Base-by-base conservation (phyloP, 768 basidiomycete genomes). In the Cyathus striatus region DNA sequence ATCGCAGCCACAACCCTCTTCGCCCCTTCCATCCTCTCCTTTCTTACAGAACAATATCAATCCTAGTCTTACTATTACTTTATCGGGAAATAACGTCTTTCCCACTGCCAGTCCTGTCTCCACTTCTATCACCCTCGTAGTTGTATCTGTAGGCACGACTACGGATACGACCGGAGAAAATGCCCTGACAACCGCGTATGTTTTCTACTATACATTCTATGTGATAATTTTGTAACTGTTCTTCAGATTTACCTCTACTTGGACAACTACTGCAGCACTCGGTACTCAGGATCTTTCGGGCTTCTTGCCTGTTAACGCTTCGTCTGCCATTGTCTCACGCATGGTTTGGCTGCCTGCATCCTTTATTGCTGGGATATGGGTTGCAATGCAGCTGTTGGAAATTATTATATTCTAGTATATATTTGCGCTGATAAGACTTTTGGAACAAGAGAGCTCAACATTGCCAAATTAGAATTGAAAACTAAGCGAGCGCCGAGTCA, bases 1-100 rank as follows among this genome's bases (percentile, higher is more conserved):
- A 53, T 47, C 23, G n/a, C 60, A 60, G 47, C 68, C 66, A 6
- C 72, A 74, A 44, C 42, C 53, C 10, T 59, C 55, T 6, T 60
- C 52, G 23, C 61, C 66, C n/a, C 59, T 61, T 3, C 43, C 55
- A 9, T 43, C 52, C 25, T 60, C 65, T 26, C 61, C 64, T 6
- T 66, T 62, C 52, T 40, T 56, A n/a, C 55, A 56, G 10, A 32
- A 10, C 7, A 25, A 17, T 16, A 13, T 38, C 13, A 36, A 23
- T 16, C 21, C 23, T 4, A 24, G 23, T 7, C 9, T 44, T 6
- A 38, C 13, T n/a, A 44, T 44, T 16, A 36, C 39, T 6, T 12
- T 45, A 44, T 42, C 14, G 25, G 7, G n/a, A 23, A 38, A 10
- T 34, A n/a, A 23, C 24, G 24, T 17, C 6, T 20, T 39, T n/a